Percentiles rank a stretch among this genome's conserved stretches.
Evolutionary conservation across 139 green algal genomes (phyloP).

Genomic region (Ulvella scutata): DNA sequence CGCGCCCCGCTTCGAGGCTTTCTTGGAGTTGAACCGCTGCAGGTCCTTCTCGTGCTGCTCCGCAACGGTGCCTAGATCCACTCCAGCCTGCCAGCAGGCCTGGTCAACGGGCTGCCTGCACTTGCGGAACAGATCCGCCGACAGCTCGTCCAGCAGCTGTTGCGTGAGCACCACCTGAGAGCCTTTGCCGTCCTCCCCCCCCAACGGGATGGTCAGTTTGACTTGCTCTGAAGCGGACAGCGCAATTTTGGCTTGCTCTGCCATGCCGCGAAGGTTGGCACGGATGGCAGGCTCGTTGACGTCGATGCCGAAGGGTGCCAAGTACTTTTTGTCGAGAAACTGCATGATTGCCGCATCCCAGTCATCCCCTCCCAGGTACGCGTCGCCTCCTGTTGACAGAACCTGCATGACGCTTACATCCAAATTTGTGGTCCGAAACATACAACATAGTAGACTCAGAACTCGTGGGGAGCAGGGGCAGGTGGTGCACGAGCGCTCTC

Average conservation of each 20-base stretch:
- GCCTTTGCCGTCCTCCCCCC: slow-evolving; percentile 20
- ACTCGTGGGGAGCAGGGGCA: too few relatives aligned
- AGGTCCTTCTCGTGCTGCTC: slow-evolving; percentile 12
- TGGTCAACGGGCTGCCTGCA: slow-evolving; percentile 51
- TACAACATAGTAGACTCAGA: too few relatives aligned
- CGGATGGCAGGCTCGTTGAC: slow-evolving; percentile 17
- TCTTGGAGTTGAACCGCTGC: neutral
- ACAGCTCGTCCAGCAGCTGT: slow-evolving; percentile 42
- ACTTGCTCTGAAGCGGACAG: slow-evolving; percentile 36
- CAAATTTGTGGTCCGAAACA: too few relatives aligned
- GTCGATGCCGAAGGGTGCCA: slow-evolving; percentile 21
- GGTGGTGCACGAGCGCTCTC: too few relatives aligned
- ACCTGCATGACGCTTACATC: slow-evolving; percentile 23
- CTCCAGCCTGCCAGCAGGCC: slow-evolving; percentile 48
- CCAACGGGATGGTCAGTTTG: slow-evolving; percentile 40
- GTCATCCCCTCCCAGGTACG: slow-evolving; percentile 71
- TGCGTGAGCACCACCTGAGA: slow-evolving; percentile 34
- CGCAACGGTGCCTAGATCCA: slow-evolving; percentile 50
- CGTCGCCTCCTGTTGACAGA: slow-evolving; percentile 66
- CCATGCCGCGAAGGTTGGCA: slow-evolving; percentile 38
- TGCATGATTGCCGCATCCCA: slow-evolving; percentile 53
- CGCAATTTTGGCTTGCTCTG: slow-evolving; percentile 60
- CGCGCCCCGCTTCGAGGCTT: neutral
- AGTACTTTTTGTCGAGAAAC: slow-evolving; percentile 38
- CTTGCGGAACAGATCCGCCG: slow-evolving; percentile 35